Conservation (phyloP, 257 asterid genomes). For the Gentiana dahurica region DNA sequence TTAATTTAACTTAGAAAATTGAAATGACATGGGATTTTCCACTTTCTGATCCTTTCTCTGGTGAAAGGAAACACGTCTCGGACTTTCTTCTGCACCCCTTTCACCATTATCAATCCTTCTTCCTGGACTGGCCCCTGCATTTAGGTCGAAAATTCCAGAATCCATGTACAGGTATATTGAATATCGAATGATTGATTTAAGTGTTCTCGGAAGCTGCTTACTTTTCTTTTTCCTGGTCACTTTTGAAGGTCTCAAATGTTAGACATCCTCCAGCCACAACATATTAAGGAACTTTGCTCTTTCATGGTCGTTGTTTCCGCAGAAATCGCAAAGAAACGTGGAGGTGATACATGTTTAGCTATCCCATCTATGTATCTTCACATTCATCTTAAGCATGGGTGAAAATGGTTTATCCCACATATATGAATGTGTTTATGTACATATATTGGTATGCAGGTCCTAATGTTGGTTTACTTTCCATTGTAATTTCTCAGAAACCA, state of each 20-base stretch:
- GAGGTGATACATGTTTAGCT: constrained; percentile 23
- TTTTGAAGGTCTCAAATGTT: constrained; percentile 40
- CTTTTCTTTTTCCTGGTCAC: background rate
- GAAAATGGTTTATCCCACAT: no score
- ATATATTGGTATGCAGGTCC: no score
- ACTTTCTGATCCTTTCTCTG: no score
- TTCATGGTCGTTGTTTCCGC: constrained; percentile 42
- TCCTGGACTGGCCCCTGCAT: constrained; percentile 23
- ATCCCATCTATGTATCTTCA: background rate
- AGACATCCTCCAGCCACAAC: constrained; percentile 38
- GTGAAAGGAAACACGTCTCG: constrained; percentile 23
- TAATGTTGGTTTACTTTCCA: no score
- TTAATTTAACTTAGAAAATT: no score
- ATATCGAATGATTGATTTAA: no score
- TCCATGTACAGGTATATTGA: constrained; percentile 32
- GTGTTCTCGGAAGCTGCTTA: no score
- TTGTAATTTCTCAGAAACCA: constrained; percentile 21
- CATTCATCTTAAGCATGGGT: no score
- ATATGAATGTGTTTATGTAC: no score
- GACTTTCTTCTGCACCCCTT: constrained; percentile 18
- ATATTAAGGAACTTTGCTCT: constrained; percentile 46
- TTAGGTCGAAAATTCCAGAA: constrained; percentile 17
- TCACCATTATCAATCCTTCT: constrained; percentile 17
- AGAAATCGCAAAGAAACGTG: constrained; percentile 35
- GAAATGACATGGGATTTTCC: no score